phyloP scores from a whole-genome alignment of 1,284 basidiomycete genomes.

The Paramarasmius palmivorus region DNA sequence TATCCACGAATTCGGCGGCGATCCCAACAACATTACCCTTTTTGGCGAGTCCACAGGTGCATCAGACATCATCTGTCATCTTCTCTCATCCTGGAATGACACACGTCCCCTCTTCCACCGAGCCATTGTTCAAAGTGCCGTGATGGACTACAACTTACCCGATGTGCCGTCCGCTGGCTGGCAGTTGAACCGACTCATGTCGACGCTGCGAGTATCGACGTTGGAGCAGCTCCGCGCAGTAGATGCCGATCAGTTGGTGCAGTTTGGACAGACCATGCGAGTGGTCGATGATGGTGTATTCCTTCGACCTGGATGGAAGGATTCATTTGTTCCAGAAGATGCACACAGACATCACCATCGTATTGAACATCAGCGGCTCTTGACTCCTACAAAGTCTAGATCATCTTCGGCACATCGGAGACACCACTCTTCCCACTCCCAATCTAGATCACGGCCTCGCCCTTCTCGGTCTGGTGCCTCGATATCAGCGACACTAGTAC shows the following conservation, averaged over 20 bases:
- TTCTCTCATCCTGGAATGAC: slow-evolving; percentile 66
- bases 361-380: slow-evolving; percentile 16
- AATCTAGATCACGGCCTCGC: slow-evolving; percentile 26
- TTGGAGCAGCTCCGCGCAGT: slow-evolving; percentile 62
- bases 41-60: slow-evolving; percentile 74
- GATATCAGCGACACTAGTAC: slow-evolving; percentile 14
- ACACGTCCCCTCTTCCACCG: slow-evolving; percentile 60
- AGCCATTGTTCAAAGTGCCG: slow-evolving; percentile 65
- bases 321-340: slow-evolving; percentile 43
- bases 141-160: slow-evolving; percentile 61
- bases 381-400: slow-evolving; percentile 12
- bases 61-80: slow-evolving; percentile 69
- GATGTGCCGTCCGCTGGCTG: slow-evolving; percentile 61
- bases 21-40: slow-evolving; percentile 68
- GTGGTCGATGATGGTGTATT: slow-evolving; percentile 69
- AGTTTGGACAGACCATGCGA: slow-evolving; percentile 48
- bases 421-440: slow-evolving; percentile 16
- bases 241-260: slow-evolving; percentile 54
- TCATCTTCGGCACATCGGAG: slow-evolving; percentile 26
- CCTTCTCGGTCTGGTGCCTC: slow-evolving; percentile 25
- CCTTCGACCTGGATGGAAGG: slow-evolving; percentile 60
- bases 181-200: slow-evolving; percentile 62
- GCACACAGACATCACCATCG: slow-evolving; percentile 35
- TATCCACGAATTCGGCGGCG: slow-evolving; percentile 71
- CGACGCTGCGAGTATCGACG: slow-evolving; percentile 47